A percentile compares a stretch with the other conserved stretches of the same genome.
Evolutionary conservation across 192 early-diverging fungal genomes (phyloP).

Genomic region (Ramicandelaber brevisporus): DNA sequence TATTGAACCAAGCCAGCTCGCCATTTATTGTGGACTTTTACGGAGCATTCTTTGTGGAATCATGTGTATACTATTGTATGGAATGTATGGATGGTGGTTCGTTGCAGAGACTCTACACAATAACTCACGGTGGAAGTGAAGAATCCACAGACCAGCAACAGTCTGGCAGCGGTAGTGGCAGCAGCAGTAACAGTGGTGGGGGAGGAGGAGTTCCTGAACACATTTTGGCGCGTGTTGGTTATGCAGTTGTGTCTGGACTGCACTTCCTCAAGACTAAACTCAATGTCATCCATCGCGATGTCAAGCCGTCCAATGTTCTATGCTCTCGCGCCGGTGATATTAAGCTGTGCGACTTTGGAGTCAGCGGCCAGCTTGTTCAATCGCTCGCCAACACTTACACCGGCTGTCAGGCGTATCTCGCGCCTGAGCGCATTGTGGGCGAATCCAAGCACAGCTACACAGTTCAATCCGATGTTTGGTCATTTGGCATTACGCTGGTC

Average conservation of each 20-base stretch:
- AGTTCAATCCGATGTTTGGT: slow-evolving; percentile 84
- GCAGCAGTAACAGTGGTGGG: too few relatives aligned
- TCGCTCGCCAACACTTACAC: slow-evolving; percentile 83
- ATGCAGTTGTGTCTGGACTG: slow-evolving; percentile 56
- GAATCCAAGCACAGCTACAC: slow-evolving; percentile 40
- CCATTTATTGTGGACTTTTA: slow-evolving; percentile 95
- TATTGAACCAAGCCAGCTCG: slow-evolving; percentile 65
- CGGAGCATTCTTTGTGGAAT: slow-evolving; percentile 87
- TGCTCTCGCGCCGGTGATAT: slow-evolving; percentile 67
- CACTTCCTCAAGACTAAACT: slow-evolving; percentile 69
- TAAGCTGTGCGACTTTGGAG: slow-evolving; percentile 93
- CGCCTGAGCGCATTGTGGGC: slow-evolving; percentile 67
- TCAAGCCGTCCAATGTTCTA: slow-evolving; percentile 88
- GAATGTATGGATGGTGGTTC: slow-evolving; percentile 96
- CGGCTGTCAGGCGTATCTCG: slow-evolving; percentile 90
- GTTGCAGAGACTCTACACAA: slow-evolving; percentile 59
- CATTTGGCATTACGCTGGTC: slow-evolving; percentile 63
- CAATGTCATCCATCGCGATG: slow-evolving; percentile 78
- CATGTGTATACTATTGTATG: slow-evolving; percentile 95
- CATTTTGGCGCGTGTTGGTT: slow-evolving; percentile 45
- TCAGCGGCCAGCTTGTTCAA: slow-evolving; percentile 66
- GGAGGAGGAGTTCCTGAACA: slow-evolving; percentile 60
- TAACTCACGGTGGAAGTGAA: too few relatives aligned
- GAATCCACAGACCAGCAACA: too few relatives aligned
- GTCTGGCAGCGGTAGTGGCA: too few relatives aligned